These are phyloP conservation scores for Lophiostoma macrostomum DNA, from an alignment of 495 filamentous ascomycete species.

Conservation along the genomic window DNA sequence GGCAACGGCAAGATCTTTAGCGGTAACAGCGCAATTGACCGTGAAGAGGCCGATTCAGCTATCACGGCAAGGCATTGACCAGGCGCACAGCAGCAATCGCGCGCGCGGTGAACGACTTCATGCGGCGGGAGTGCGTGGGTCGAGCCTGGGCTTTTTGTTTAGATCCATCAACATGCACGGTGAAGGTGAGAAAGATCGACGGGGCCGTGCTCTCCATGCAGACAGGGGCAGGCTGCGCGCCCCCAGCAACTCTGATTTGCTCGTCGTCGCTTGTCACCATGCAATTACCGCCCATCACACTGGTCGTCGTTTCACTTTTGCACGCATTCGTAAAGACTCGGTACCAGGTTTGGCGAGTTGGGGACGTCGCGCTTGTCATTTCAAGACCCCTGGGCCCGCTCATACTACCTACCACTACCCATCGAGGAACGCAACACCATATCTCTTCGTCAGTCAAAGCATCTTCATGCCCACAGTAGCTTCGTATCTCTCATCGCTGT, in stretches of 20 bases:
- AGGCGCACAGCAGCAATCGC: neutral
- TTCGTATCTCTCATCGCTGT: too few species aligned
- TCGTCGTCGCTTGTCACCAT: neutral
- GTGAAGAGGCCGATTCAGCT: neutral
- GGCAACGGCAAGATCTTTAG: neutral
- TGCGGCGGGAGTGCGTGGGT: neutral
- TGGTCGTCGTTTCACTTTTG: neutral
- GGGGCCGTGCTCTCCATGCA: neutral
- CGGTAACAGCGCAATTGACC: neutral
- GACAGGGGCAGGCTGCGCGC: neutral
- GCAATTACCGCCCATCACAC: neutral
- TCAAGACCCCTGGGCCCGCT: too few species aligned
- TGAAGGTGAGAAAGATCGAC: neutral
- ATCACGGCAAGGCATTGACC: neutral
- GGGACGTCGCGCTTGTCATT: too few species aligned
- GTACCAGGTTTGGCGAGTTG: too few species aligned
- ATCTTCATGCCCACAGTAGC: too few species aligned
- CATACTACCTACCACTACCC: too few species aligned
- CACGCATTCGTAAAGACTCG: conserved; percentile 8
- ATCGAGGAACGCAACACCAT: too few species aligned
- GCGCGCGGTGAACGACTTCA: neutral
- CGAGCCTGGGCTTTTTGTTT: neutral
- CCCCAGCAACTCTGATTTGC: neutral
- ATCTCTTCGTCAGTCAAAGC: too few species aligned
- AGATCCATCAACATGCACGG: neutral